These are phyloP conservation scores for Aspergillus glaucus DNA, from an alignment of 2,329 filamentous ascomycete genomes.

Conservation along the genomic window DNA sequence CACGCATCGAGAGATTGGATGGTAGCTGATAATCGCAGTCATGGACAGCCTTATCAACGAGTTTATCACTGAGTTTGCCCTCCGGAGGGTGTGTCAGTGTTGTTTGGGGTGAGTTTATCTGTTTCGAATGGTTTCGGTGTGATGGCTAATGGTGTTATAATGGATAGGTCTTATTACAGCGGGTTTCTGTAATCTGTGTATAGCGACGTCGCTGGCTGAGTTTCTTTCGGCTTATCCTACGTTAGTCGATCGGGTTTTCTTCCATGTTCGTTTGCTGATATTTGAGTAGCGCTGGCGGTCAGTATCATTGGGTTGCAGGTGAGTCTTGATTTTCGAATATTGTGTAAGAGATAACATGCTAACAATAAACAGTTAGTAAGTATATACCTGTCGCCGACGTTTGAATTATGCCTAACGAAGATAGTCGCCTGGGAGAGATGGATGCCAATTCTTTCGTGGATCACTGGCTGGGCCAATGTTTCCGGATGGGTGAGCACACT, in stretches of 20 bases:
- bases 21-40: constrained; percentile 28
- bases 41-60: constrained; percentile 57
- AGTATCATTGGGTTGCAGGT: constrained; percentile 66
- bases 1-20: neutral
- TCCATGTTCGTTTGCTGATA: neutral
- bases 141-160: neutral
- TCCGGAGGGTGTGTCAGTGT: constrained; percentile 66
- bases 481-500: constrained; percentile 56
- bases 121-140: neutral
- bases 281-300: constrained; percentile 44
- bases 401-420: neutral
- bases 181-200: constrained; percentile 62
- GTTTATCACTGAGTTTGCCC: constrained; percentile 56
- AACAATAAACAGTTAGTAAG: constrained; percentile 19
- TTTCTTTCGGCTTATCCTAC: constrained; percentile 60
- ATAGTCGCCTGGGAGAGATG: constrained; percentile 53
- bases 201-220: constrained; percentile 63
- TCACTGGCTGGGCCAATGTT: constrained; percentile 63
- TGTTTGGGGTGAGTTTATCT: constrained; percentile 56
- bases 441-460: constrained; percentile 60
- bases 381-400: constrained; percentile 24
- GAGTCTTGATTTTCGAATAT: constrained; percentile 8
- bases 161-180: constrained; percentile 46
- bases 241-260: constrained; percentile 12
- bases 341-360: constrained; percentile 2